Base-by-base conservation (phyloP, 176 grass and related monocot species). In the sorghum (Sorghum bicolor) region DNA sequence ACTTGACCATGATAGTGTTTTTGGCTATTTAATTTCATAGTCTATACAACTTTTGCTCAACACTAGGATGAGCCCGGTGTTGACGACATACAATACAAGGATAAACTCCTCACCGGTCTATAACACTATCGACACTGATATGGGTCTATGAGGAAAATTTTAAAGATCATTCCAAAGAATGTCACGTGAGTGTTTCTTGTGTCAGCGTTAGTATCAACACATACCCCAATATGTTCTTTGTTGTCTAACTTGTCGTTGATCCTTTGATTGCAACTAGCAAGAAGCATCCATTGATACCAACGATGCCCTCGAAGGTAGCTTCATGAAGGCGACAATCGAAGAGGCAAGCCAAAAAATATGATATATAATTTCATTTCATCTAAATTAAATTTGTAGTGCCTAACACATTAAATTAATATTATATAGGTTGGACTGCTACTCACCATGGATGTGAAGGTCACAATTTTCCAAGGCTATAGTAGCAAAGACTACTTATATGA, bases 261-360 rank as follows among this genome's bases (percentile, higher is more conserved):
- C 50, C 6, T 47, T 60, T 0, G n/a, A 75, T 30, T 73, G 19
- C 38, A 78, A 44, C 41, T 83, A 77, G 87, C 81, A 87, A 4
- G 20, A 55, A 38, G 10, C 26, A 4, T 62, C 72, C 2, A 14
- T 69, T 48, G 40, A 72, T 0, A 87, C 88, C 26, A 88, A 81
- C 44, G 7, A 52, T 14, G 82, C 81, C 31, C 13, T 97, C 36
- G 70, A 20, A 0, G 80, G 77, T 10, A 78, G 85, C 22, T 81
- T 91, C 58, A 91, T 97, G 94, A 93, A 89, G 53, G 86, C 91
- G 64, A 85, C 86, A 78, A 97, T 97, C 53, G 20, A 65, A 4
- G 94, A 96, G 91, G 94, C 75, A 43, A 37, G 15, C 15, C 3
- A 69, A 28, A 38, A 13, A 8, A 4, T 0, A 4, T 6, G 25